phyloP scores from a whole-genome alignment of 805 yeast species.

The Priceomyces carsonii region DNA sequence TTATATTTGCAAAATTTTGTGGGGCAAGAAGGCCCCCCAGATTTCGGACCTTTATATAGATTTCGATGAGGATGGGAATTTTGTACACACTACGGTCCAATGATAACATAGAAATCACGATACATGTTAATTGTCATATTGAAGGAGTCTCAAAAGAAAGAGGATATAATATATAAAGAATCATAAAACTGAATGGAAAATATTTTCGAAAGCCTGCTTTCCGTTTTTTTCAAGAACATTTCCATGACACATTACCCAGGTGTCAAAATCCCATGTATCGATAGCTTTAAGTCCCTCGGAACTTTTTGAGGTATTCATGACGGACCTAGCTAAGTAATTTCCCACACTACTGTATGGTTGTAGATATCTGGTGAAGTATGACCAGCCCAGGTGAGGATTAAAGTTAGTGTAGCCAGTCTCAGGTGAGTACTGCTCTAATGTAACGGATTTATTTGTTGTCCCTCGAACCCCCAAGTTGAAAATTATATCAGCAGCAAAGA shows the following conservation, averaged over 20 bases:
- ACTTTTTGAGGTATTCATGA: conserved; percentile 18
- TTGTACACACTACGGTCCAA: no score
- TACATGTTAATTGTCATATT: no score
- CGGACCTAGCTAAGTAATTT: conserved; percentile 21
- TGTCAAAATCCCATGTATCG: conserved; percentile 46
- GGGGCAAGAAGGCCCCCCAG: no score
- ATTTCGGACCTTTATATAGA: no score
- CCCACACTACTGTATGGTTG: conserved; percentile 45
- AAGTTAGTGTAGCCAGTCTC: conserved; percentile 35
- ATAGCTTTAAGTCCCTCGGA: conserved; percentile 26
- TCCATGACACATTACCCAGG: conserved; percentile 63
- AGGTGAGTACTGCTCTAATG: conserved; percentile 44
- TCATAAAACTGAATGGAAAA: conserved; percentile 16
- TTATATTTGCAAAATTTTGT: no score
- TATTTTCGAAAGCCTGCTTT: conserved; percentile 23
- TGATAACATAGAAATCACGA: no score
- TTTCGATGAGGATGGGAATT: no score
- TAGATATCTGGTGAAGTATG: conserved; percentile 38
- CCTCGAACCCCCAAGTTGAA: conserved; percentile 55
- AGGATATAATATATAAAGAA: no score
- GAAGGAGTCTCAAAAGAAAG: no score
- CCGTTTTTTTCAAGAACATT: conserved; percentile 47
- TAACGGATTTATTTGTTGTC: conserved; percentile 15
- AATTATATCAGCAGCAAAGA: conserved; percentile 61
- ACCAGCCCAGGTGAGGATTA: conserved; percentile 47